Conservation (phyloP, 352 stramenopile species). For the Pythium phragmiticola region DNA sequence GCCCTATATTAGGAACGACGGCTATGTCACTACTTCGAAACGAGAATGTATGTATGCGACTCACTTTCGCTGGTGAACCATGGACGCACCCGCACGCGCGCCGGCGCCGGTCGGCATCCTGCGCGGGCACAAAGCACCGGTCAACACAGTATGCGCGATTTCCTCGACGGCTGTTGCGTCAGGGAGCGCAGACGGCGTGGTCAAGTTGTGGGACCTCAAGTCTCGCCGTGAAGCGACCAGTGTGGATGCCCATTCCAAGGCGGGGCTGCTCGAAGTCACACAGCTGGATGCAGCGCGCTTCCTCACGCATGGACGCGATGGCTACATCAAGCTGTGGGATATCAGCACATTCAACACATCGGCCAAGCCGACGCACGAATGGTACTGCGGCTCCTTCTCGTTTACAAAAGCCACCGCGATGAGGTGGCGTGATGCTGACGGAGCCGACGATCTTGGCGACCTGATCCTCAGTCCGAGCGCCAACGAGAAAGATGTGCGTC, state of each 20-base stretch:
- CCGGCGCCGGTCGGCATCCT: constrained; percentile 61
- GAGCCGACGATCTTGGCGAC: constrained; percentile 1
- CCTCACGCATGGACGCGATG: constrained; percentile 72
- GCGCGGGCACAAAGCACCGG: constrained; percentile 57
- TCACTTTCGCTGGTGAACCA: neutral
- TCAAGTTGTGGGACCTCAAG: constrained; percentile 77
- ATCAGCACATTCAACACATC: constrained; percentile 4
- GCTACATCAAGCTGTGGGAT: constrained; percentile 65
- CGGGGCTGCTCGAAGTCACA: constrained; percentile 61
- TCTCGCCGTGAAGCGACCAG: constrained; percentile 49
- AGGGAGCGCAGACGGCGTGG: constrained; percentile 51
- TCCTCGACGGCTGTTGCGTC: constrained; percentile 39
- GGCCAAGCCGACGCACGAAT: constrained; percentile 13
- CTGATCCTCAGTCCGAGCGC: constrained; percentile 21
- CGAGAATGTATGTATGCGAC: neutral
- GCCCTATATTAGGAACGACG: neutral
- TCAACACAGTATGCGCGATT: constrained; percentile 66
- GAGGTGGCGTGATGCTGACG: constrained; percentile 13
- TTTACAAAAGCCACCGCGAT: constrained; percentile 35
- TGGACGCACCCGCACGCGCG: constrained; percentile 3
- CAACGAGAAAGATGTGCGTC: constrained; percentile 29
- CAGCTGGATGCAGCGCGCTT: constrained; percentile 31
- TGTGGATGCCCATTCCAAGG: constrained; percentile 57
- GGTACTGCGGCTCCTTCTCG: constrained; percentile 35
- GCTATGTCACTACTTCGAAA: constrained; percentile 2